Percentiles rank a stretch among this genome's conserved stretches.
Evolutionary conservation across 225 moss, liverwort and hornwort genomes (phyloP).

Genomic region (Straminergon stramineum): DNA sequence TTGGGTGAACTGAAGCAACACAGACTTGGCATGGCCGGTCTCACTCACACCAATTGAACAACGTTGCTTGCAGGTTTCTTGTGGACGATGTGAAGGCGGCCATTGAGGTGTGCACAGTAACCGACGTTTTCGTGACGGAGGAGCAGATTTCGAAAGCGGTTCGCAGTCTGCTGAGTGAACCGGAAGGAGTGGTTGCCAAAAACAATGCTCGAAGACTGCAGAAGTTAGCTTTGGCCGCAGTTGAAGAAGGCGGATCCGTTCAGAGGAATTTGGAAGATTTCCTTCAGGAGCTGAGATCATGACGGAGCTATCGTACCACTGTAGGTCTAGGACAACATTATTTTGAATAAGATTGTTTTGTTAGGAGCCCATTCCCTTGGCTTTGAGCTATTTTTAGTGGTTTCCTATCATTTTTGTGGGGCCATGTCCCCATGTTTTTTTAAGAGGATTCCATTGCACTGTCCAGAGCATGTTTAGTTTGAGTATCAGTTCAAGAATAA

Average conservation of each 20-base stretch:
- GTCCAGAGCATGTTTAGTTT: too few species aligned
- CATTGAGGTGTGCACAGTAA: background rate
- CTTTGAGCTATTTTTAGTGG: background rate
- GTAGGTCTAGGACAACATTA: background rate
- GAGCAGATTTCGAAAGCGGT: conserved; percentile 5
- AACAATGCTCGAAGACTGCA: background rate
- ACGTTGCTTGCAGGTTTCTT: background rate
- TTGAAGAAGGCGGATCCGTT: conserved; percentile 11
- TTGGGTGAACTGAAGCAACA: background rate
- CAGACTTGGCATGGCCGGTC: background rate
- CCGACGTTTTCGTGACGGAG: background rate
- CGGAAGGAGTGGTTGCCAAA: background rate
- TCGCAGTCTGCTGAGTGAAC: background rate
- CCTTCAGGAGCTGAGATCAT: background rate
- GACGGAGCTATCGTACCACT: background rate
- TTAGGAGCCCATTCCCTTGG: too few species aligned
- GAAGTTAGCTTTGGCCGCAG: background rate
- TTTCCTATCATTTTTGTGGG: too few species aligned
- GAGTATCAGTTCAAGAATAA: too few species aligned
- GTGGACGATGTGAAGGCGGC: conserved; percentile 9
- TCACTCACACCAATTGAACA: background rate
- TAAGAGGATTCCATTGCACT: background rate
- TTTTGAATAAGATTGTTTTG: background rate
- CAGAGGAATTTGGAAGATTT: background rate
- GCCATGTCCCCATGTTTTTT: too few species aligned